Percentiles rank a stretch among this genome's conserved stretches.
Conservation (phyloP, 2,329 filamentous ascomycete species). For the Diaporthe vaccinii region DNA sequence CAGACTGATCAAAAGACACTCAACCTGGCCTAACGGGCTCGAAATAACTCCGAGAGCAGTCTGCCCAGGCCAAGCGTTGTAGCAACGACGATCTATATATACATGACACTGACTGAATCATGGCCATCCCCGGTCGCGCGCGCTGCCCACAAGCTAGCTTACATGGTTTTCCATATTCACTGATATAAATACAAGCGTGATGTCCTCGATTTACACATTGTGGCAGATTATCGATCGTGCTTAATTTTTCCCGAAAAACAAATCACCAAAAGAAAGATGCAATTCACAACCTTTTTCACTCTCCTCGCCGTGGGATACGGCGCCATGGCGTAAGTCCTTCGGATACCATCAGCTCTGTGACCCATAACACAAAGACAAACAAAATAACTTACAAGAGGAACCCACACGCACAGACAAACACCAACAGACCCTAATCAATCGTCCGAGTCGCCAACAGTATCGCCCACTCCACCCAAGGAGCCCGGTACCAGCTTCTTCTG, state of each 20-base stretch:
- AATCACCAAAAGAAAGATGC: not conserved
- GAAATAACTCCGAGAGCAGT: conserved; percentile 1
- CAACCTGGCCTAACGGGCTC: not conserved
- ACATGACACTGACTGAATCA: conserved; percentile 25
- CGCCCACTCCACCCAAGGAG: not conserved
- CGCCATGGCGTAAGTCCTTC: not conserved
- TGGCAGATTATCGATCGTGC: no score
- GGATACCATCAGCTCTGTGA: not conserved
- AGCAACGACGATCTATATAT: conserved; percentile 15
- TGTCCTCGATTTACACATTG: not conserved
- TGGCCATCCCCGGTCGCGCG: conserved; percentile 3
- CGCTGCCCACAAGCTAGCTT: not conserved
- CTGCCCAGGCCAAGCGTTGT: conserved; percentile 6
- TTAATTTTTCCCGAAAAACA: not conserved
- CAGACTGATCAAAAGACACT: not conserved
- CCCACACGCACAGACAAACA: not conserved
- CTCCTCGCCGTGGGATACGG: conserved; percentile 13
- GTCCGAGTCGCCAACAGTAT: not conserved
- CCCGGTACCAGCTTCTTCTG: not conserved
- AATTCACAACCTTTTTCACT: not conserved
- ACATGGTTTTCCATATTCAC: not conserved
- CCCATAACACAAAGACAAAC: no score
- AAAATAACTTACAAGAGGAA: not conserved
- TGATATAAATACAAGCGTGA: not conserved
- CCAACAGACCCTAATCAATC: not conserved